These are phyloP conservation scores for Russula lepida DNA, from an alignment of 768 basidiomycete species.

Conservation along the genomic window DNA sequence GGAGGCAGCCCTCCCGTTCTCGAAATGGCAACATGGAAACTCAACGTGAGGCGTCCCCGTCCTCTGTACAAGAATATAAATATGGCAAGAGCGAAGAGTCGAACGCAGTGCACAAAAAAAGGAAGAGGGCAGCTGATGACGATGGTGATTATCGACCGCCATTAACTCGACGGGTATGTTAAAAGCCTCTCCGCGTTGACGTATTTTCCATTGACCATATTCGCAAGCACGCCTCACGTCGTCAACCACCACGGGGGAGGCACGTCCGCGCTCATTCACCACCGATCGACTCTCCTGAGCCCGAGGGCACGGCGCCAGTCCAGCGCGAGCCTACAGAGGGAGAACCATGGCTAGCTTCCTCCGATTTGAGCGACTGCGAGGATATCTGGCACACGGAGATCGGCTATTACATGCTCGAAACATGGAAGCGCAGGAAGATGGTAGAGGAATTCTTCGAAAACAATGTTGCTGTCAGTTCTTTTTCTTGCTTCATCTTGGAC, in stretches of 20 bases:
- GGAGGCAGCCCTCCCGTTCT: slow-evolving; percentile 33
- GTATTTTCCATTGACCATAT: background rate
- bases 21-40: slow-evolving; percentile 32
- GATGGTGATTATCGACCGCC: slow-evolving; percentile 51
- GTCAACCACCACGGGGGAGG: slow-evolving; percentile 33
- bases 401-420: slow-evolving; percentile 59
- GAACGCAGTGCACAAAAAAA: slow-evolving; percentile 35
- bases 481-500: background rate
- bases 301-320: slow-evolving; percentile 28
- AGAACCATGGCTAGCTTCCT: slow-evolving; percentile 45
- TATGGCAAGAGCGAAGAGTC: slow-evolving; percentile 20
- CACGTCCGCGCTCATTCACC: slow-evolving; percentile 25
- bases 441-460: slow-evolving; percentile 68
- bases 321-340: slow-evolving; percentile 32
- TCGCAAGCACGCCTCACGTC: slow-evolving; percentile 25
- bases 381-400: slow-evolving; percentile 71
- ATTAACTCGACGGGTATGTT: slow-evolving; percentile 48
- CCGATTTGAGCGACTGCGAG: slow-evolving; percentile 74
- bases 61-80: slow-evolving; percentile 24
- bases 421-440: slow-evolving; percentile 63
- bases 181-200: slow-evolving; percentile 9
- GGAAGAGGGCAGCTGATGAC: slow-evolving; percentile 39
- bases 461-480: slow-evolving; percentile 46
- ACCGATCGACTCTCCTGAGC: slow-evolving; percentile 19
- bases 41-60: slow-evolving; percentile 27